Evolutionary conservation across 1,284 basidiomycete genomes (phyloP).

Genomic region (Volvariella volvacea): DNA sequence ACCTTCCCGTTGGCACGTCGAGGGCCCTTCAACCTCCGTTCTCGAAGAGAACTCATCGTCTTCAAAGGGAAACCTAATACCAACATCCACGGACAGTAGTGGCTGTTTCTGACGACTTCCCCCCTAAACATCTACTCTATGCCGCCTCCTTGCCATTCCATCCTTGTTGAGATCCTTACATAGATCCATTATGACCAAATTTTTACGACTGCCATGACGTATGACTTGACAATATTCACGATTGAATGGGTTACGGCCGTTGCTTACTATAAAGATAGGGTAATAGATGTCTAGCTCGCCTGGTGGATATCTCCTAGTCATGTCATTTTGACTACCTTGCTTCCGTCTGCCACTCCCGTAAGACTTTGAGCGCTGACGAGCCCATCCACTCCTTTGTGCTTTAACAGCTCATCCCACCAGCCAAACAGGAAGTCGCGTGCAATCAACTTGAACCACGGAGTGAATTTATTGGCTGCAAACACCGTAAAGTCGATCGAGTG

Average conservation of each 20-base stretch:
- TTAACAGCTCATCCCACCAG: conserved; percentile 93
- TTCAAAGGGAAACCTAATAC: conserved; percentile 26
- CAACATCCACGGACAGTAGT: background rate
- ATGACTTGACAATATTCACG: background rate
- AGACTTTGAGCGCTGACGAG: conserved; percentile 64
- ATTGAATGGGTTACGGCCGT: background rate
- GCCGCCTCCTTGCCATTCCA: too few species aligned
- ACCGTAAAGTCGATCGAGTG: conserved; percentile 2
- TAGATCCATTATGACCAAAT: too few species aligned
- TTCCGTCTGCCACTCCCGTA: conserved; percentile 62
- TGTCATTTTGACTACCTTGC: conserved; percentile 61
- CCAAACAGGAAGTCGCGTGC: conserved; percentile 95
- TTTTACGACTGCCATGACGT: background rate
- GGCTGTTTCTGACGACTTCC: background rate
- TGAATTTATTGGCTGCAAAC: conserved; percentile 76
- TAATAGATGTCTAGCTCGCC: too few species aligned
- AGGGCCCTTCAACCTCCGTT: conserved; percentile 31
- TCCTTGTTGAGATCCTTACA: too few species aligned
- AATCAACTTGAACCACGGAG: conserved; percentile 99
- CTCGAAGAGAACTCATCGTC: conserved; percentile 34
- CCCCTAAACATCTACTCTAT: too few species aligned
- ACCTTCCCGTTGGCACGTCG: conserved; percentile 36
- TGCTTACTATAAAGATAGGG: background rate
- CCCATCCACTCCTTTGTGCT: conserved; percentile 52
- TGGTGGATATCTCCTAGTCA: background rate